Evolutionary conservation across 2,329 filamentous ascomycete genomes (phyloP), one percentile per base, ranked within the genome.

Genomic region (Xylariomycetidae sp.): DNA sequence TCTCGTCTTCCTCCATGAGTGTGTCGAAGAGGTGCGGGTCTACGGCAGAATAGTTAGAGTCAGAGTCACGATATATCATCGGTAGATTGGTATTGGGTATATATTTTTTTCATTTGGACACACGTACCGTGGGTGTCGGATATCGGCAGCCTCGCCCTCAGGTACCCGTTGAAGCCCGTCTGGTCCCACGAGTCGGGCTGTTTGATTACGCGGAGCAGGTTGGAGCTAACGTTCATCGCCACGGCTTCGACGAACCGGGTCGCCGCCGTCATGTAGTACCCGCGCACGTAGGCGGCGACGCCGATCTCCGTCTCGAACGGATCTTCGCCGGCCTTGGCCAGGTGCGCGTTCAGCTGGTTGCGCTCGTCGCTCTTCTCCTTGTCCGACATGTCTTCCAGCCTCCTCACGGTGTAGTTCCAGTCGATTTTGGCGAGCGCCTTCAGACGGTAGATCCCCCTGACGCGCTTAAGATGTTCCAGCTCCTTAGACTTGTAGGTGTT

Each of bases 201-300:
- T n/a, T n/a, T n/a, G n/a, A n/a, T n/a, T n/a, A 34, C 50, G 15
- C 50, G 48, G 12, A 59, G 48, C 9, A 58, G 37, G 12, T 45
- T 39, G 12, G 51, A 48, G 25, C 56, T 57, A 7, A 58, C 49
- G 19, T 48, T 49, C 44, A 57, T 52, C 0, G 54, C 51, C 0
- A 72, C 48, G 0, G 52, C 51, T 17, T 88, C 82, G 1, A 77
- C 67, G 46, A 87, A 83, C 2, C 82, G 72, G 20, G 69, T 61
- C 0, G 77, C 72, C 0, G 84, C 82, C 4, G 82, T 72, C 29
- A 75, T 67, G 50, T 88, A 88, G 54, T 88, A 88, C 0, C 74
- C 81, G 0, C 80, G 66, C 27, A 85, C 69, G 4, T 77, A 77
- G 0, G 78, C 69, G 0, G 83, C 72, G 0, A 83, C 74, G 7